phyloP scores from a whole-genome alignment of 2,329 filamentous ascomycete species.

The Alternaria sp. region DNA sequence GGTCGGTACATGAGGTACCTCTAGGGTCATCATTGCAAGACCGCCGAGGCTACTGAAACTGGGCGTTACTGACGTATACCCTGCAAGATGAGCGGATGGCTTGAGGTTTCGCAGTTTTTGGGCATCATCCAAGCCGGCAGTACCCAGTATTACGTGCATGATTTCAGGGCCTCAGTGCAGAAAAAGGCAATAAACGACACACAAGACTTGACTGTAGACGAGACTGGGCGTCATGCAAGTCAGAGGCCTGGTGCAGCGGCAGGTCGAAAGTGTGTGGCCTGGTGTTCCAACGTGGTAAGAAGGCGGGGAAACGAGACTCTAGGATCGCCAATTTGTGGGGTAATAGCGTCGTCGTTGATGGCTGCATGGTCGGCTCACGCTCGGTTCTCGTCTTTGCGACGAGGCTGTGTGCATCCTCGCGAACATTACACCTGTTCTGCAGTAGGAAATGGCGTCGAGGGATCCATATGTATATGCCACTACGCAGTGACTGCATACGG shows the following conservation, averaged over 20 bases:
- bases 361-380: slow-evolving; percentile 32
- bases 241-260: slow-evolving; percentile 35
- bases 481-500: slow-evolving; percentile 24
- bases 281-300: slow-evolving; percentile 43
- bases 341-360: slow-evolving; percentile 41
- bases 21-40: slow-evolving; percentile 5
- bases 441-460: slow-evolving; percentile 19
- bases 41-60: not conserved
- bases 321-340: slow-evolving; percentile 50
- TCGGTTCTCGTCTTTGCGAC: slow-evolving; percentile 32
- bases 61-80: slow-evolving; percentile 2
- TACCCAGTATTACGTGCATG: slow-evolving; percentile 31
- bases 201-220: slow-evolving; percentile 26
- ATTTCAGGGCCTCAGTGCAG: slow-evolving; percentile 30
- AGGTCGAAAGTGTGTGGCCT: slow-evolving; percentile 28
- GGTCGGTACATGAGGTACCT: slow-evolving; percentile 12
- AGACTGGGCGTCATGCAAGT: slow-evolving; percentile 48
- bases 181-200: slow-evolving; percentile 19
- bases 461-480: slow-evolving; percentile 2
- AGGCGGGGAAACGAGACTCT: slow-evolving; percentile 44
- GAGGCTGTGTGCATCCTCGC: slow-evolving; percentile 36
- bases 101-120: slow-evolving; percentile 22
- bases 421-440: slow-evolving; percentile 26
- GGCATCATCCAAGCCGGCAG: slow-evolving; percentile 23
- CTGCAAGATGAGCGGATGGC: slow-evolving; percentile 21